phyloP scores from a whole-genome alignment of 1,139 yeast species.

The Geotrichum aggregatum region DNA sequence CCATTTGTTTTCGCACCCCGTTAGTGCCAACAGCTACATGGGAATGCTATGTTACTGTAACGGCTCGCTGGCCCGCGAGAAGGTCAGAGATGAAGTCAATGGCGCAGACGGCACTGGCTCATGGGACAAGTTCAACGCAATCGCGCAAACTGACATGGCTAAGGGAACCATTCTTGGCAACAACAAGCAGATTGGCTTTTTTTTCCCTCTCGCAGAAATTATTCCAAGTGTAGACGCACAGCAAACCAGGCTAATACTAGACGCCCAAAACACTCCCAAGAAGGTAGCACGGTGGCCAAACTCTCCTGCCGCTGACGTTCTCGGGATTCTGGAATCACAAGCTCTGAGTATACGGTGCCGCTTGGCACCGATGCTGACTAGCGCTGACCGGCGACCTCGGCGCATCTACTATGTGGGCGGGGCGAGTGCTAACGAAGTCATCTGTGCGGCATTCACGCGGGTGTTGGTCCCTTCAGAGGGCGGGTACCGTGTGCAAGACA shows the following conservation, averaged over 20 bases:
- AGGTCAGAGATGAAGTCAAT: constrained; percentile 62
- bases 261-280: not conserved
- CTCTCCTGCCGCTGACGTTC: constrained; percentile 47
- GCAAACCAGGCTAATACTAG: constrained; percentile 9
- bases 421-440: constrained; percentile 66
- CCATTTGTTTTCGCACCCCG: constrained; percentile 83
- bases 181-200: constrained; percentile 57
- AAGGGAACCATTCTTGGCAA: constrained; percentile 8
- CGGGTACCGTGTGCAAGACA: constrained; percentile 59
- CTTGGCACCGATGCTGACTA: constrained; percentile 64
- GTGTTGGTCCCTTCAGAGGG: constrained; percentile 63
- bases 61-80: constrained; percentile 83
- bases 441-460: constrained; percentile 64
- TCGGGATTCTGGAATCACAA: constrained; percentile 79
- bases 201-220: constrained; percentile 84
- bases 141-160: constrained; percentile 34
- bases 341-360: constrained; percentile 79
- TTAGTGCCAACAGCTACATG: constrained; percentile 73
- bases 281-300: not conserved
- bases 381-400: constrained; percentile 50
- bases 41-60: constrained; percentile 94
- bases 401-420: constrained; percentile 85
- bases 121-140: constrained; percentile 67
- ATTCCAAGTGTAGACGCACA: constrained; percentile 48
- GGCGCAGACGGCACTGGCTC: constrained; percentile 12